A percentile compares a stretch with the other conserved stretches of the same genome.
These are phyloP conservation scores for Aspergillus chevalieri DNA, from an alignment of 2,329 filamentous ascomycete species.

Conservation along the genomic window DNA sequence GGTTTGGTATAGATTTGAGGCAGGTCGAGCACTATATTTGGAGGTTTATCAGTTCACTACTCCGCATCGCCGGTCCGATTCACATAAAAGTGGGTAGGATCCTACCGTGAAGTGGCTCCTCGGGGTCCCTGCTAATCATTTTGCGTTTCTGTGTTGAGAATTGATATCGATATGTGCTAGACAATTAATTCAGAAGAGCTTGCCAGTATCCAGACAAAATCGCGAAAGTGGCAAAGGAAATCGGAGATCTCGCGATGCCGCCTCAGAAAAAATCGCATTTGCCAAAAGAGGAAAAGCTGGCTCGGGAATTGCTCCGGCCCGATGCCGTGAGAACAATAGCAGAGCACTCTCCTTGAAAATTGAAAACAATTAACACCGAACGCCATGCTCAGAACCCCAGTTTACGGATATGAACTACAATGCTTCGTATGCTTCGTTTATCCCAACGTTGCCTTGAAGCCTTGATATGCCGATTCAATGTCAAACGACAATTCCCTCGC, in stretches of 20 bases:
- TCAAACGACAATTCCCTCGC: conserved; percentile 85
- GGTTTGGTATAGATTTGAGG: conserved; percentile 80
- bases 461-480: conserved; percentile 89
- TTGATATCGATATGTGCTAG: neutral
- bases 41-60: conserved; percentile 28
- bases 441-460: conserved; percentile 75
- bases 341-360: neutral
- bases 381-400: conserved; percentile 5
- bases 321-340: neutral
- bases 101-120: conserved; percentile 36
- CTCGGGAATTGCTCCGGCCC: conserved; percentile 14
- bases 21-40: conserved; percentile 58
- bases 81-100: conserved; percentile 12
- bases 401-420: neutral
- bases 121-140: conserved; percentile 30
- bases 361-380: conserved; percentile 10
- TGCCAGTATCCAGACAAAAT: neutral
- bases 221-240: conserved; percentile 11
- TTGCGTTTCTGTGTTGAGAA: conserved; percentile 3
- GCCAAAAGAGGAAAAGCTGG: conserved; percentile 27
- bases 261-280: conserved; percentile 22
- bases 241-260: conserved; percentile 13
- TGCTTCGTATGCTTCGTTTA: conserved; percentile 25
- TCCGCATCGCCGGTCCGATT: conserved; percentile 3
- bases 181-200: conserved; percentile 1